Percentiles rank a stretch among this genome's conserved stretches.
These are phyloP conservation scores for Pseudocercospora fijiensis DNA, from an alignment of 2,329 filamentous ascomycete species.

Conservation along the genomic window DNA sequence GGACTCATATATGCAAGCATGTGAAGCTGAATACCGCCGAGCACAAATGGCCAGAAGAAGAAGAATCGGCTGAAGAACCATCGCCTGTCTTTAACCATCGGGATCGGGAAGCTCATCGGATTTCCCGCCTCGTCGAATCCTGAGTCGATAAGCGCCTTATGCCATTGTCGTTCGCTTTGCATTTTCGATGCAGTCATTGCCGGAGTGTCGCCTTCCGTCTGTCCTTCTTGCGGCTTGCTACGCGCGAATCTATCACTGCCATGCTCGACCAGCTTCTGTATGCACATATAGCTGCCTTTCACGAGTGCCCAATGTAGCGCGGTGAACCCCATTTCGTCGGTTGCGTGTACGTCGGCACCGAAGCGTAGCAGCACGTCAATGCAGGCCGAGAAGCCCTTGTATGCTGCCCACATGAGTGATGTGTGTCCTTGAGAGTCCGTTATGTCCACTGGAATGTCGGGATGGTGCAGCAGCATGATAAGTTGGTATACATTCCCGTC, in stretches of 20 bases:
- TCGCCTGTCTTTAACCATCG: constrained; percentile 72
- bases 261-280: constrained; percentile 93
- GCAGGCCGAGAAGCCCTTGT: constrained; percentile 90
- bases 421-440: constrained; percentile 89
- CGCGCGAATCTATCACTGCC: constrained; percentile 90
- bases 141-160: constrained; percentile 75
- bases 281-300: constrained; percentile 83
- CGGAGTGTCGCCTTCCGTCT: constrained; percentile 78
- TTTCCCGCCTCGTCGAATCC: constrained; percentile 80
- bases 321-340: constrained; percentile 89
- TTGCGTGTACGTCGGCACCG: constrained; percentile 89
- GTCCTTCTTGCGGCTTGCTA: constrained; percentile 55
- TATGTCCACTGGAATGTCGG: constrained; percentile 87
- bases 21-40: constrained; percentile 69
- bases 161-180: constrained; percentile 80
- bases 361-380: constrained; percentile 91
- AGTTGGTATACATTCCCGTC: constrained; percentile 93
- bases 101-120: constrained; percentile 70
- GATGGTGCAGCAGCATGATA: constrained; percentile 82
- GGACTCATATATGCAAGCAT: constrained; percentile 72
- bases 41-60: constrained; percentile 81
- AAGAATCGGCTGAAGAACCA: constrained; percentile 80
- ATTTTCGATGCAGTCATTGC: constrained; percentile 83
- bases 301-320: constrained; percentile 96
- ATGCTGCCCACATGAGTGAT: constrained; percentile 96